These are phyloP conservation scores for Cyclotella choctawhatcheeana DNA, from an alignment of 108 stramenopile species.

Conservation along the genomic window DNA sequence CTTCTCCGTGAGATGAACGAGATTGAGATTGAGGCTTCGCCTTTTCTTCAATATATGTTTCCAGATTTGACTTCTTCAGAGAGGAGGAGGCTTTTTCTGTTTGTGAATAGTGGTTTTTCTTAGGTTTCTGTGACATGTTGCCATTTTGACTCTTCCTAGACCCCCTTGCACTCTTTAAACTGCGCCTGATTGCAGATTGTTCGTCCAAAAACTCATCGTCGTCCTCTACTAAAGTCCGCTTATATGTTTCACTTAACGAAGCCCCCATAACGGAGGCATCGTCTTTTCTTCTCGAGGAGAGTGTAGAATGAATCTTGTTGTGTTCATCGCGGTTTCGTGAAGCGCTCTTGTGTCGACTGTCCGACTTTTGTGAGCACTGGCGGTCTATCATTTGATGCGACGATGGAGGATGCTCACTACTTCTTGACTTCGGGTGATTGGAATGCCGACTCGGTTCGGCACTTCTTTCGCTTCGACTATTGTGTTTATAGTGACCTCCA, in stretches of 20 bases:
- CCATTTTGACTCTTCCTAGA: conserved; percentile 9
- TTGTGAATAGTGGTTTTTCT: conserved; percentile 6
- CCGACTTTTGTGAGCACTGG: background rate
- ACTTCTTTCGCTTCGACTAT: conserved; percentile 4
- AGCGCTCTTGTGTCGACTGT: background rate
- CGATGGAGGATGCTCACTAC: background rate
- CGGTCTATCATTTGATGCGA: background rate
- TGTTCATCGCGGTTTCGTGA: background rate
- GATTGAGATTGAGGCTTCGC: conserved; percentile 6
- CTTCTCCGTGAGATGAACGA: conserved; percentile 3
- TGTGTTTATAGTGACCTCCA: background rate
- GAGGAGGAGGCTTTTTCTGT: background rate
- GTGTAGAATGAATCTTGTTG: background rate
- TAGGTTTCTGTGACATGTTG: background rate
- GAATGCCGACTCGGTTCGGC: background rate
- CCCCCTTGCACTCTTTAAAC: conserved; percentile 11
- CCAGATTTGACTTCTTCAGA: conserved; percentile 24
- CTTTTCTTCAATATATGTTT: conserved; percentile 21
- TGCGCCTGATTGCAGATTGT: conserved; percentile 32
- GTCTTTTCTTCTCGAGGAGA: conserved; percentile 15
- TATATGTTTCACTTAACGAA: conserved; percentile 35
- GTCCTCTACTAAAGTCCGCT: conserved; percentile 18
- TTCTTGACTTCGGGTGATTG: background rate
- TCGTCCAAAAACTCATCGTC: conserved; percentile 24
- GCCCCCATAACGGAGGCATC: conserved; percentile 38